Conservation (phyloP, 73 alveolate species). For the Symbiodinium natans region DNA sequence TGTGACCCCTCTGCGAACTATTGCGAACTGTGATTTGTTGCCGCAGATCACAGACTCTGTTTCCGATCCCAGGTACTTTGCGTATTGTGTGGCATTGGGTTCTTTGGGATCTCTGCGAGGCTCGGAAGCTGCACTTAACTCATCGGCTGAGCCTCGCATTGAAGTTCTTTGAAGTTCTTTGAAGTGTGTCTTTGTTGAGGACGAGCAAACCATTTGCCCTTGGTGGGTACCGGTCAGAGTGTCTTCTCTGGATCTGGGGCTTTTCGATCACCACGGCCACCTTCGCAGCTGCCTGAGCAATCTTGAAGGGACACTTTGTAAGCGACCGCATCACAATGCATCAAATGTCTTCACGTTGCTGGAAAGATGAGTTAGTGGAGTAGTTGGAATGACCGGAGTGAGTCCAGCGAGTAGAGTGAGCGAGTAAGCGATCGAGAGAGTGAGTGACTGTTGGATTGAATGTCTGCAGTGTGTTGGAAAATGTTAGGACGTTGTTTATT, state of each 20-base stretch:
- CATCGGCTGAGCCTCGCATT: no score
- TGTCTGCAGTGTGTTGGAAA: no score
- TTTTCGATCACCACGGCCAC: not conserved
- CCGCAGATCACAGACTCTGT: no score
- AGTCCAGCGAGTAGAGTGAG: no score
- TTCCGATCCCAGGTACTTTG: constrained; percentile 44
- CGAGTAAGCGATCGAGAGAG: no score
- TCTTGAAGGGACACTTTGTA: no score
- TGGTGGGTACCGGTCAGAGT: not conserved
- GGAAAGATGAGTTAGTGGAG: no score
- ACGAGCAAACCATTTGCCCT: not conserved
- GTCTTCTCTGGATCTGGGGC: not conserved
- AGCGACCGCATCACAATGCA: not conserved
- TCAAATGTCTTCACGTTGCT: not conserved
- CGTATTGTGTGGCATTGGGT: constrained; percentile 40
- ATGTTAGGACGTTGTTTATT: no score
- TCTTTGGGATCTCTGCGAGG: constrained; percentile 63
- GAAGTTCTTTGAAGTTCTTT: no score
- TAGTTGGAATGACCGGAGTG: no score
- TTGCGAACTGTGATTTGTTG: not conserved
- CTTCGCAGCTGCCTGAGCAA: not conserved
- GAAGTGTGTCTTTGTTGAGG: not conserved
- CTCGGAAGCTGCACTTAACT: no score
- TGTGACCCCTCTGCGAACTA: not conserved
- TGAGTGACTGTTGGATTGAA: no score